Evolutionary conservation across 176 grass and related monocot species (phyloP).

Genomic region (Phoenix roebelenii): DNA sequence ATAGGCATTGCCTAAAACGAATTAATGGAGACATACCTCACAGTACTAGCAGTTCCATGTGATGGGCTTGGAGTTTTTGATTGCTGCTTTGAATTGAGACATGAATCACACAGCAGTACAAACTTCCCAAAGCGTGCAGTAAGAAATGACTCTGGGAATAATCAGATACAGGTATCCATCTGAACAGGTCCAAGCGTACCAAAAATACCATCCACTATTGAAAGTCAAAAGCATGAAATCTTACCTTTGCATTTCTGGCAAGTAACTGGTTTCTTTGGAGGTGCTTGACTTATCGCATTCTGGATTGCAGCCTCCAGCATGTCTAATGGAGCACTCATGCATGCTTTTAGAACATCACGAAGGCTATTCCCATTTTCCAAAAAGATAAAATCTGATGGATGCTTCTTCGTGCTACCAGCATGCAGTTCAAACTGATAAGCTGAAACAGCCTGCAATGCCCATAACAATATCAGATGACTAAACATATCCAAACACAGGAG

Average conservation of each 20-base stretch:
- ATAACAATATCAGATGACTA: neutral
- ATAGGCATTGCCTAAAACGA: no score
- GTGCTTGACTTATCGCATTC: conserved; percentile 34
- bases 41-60: neutral
- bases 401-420: conserved; percentile 73
- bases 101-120: conserved; percentile 47
- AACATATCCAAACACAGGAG: no score
- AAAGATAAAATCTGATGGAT: conserved; percentile 59
- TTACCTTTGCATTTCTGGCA: conserved; percentile 48
- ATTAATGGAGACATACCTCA: neutral
- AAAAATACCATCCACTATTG: no score
- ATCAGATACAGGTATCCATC: neutral
- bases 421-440: conserved; percentile 63
- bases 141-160: conserved; percentile 32
- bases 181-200: neutral
- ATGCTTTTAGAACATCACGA: conserved; percentile 40
- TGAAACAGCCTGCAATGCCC: conserved; percentile 43
- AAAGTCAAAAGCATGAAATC: neutral
- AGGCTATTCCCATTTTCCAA: conserved; percentile 59
- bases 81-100: conserved; percentile 33
- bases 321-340: conserved; percentile 33
- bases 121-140: conserved; percentile 36
- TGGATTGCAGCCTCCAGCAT: conserved; percentile 42
- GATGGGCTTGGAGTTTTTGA: conserved; percentile 9
- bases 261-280: conserved; percentile 30